Conservation (phyloP, 1,284 basidiomycete genomes). For the Anthracocystis setariae region DNA sequence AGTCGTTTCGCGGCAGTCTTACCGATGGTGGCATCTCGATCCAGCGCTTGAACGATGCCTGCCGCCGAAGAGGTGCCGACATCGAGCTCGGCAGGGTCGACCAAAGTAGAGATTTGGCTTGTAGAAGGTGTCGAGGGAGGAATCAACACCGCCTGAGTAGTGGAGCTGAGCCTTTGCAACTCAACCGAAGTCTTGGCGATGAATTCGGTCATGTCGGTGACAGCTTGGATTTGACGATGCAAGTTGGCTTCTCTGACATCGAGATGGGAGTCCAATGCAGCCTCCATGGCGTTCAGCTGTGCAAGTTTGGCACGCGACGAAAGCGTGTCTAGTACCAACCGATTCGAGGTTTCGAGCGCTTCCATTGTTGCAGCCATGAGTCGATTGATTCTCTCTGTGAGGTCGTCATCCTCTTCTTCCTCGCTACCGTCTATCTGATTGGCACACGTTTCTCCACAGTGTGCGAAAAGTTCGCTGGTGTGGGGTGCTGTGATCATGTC, state of each 20-base stretch:
- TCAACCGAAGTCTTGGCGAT: constrained; percentile 31
- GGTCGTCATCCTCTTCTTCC: constrained; percentile 10
- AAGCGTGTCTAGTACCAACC: constrained; percentile 37
- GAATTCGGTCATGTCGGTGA: constrained; percentile 41
- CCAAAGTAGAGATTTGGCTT: constrained; percentile 15
- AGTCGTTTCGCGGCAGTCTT: constrained; percentile 56
- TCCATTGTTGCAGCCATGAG: constrained; percentile 49
- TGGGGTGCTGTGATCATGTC: background rate
- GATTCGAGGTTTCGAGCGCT: constrained; percentile 41
- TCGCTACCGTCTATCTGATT: background rate
- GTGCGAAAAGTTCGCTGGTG: background rate
- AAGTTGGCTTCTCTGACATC: constrained; percentile 31
- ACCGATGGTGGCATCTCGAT: constrained; percentile 53
- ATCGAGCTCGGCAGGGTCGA: constrained; percentile 27
- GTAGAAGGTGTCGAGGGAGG: constrained; percentile 15
- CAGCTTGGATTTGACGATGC: constrained; percentile 35
- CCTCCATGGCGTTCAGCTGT: constrained; percentile 40
- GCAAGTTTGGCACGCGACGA: constrained; percentile 42
- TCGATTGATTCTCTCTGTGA: constrained; percentile 25
- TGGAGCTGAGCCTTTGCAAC: constrained; percentile 20
- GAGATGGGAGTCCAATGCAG: constrained; percentile 38
- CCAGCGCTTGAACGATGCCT: constrained; percentile 46
- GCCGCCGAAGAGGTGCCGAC: constrained; percentile 20
- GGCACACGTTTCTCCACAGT: background rate
- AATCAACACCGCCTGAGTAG: background rate